phyloP scores from a whole-genome alignment of 129 eudicot genomes.

The Escallonia herrerae region DNA sequence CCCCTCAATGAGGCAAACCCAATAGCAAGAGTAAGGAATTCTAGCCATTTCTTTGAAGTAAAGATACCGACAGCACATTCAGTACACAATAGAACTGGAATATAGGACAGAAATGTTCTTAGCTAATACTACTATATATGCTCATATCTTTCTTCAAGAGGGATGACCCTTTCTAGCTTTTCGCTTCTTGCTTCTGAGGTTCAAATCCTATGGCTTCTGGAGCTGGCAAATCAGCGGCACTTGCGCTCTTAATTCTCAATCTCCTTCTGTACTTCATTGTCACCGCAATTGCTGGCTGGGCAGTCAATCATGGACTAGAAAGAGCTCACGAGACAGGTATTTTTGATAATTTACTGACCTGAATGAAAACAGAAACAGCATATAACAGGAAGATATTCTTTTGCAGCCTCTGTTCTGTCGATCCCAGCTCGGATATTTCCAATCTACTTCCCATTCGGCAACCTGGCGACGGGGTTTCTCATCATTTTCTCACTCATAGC shows the following conservation, averaged over 20 bases:
- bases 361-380: not conserved
- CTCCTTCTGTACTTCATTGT: constrained; percentile 54
- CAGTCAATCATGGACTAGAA: constrained; percentile 76
- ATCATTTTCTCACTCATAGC: constrained; percentile 64
- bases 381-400: not conserved
- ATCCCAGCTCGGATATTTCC: constrained; percentile 76
- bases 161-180: not conserved
- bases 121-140: not conserved
- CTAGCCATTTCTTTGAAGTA: constrained; percentile 25
- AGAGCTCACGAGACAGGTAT: constrained; percentile 54
- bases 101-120: not conserved
- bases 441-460: constrained; percentile 75
- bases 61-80: constrained; percentile 16
- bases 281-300: constrained; percentile 59
- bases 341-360: no score
- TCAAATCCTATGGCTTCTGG: constrained; percentile 62
- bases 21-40: constrained; percentile 31
- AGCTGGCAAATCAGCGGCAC: constrained; percentile 59
- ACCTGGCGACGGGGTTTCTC: constrained; percentile 76
- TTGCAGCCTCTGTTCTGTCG: constrained; percentile 51
- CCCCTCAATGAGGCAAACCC: constrained; percentile 30
- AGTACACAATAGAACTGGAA: constrained; percentile 5
- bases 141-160: not conserved
- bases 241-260: constrained; percentile 47
- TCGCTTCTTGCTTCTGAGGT: not conserved